A percentile compares a stretch with the other conserved stretches of the same genome.
Conservation (phyloP, 2,329 filamentous ascomycete species). For the Aspergillus terreus region DNA sequence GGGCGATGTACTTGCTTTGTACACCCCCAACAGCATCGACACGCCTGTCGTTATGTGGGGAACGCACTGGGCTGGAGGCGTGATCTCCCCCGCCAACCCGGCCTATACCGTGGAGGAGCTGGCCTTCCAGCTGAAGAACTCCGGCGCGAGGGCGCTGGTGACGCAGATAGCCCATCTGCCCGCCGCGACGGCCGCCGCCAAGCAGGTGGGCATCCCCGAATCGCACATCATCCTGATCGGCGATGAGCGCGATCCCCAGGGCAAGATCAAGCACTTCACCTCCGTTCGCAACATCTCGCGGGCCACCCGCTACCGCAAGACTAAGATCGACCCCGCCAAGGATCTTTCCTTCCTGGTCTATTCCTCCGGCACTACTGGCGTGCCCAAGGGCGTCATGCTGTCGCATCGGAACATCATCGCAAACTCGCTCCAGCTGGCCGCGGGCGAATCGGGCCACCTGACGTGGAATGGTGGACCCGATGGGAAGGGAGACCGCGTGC, state of each 20-base stretch:
- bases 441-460: constrained; percentile 55
- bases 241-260: constrained; percentile 52
- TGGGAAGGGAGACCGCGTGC: constrained; percentile 65
- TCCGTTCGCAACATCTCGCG: constrained; percentile 63
- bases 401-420: constrained; percentile 78
- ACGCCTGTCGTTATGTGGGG: constrained; percentile 74
- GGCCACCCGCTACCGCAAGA: constrained; percentile 55
- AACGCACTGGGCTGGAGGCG: constrained; percentile 75
- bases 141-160: constrained; percentile 67
- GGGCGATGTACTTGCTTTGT: constrained; percentile 78
- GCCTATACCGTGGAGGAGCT: constrained; percentile 81
- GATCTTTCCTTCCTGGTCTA: constrained; percentile 85
- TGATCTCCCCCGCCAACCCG: constrained; percentile 82
- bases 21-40: constrained; percentile 83
- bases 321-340: constrained; percentile 62
- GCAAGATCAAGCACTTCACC: constrained; percentile 67
- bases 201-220: constrained; percentile 64
- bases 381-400: constrained; percentile 88
- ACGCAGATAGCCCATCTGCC: constrained; percentile 68
- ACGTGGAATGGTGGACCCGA: constrained; percentile 56
- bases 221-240: constrained; percentile 75
- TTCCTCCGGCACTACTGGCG: constrained; percentile 82
- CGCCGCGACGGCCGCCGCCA: constrained; percentile 64
- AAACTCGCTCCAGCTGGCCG: constrained; percentile 60
- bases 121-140: constrained; percentile 77